A percentile compares a stretch with the other conserved stretches of the same genome.
Evolutionary conservation across 352 stramenopile species (phyloP).

Genomic region (Phytophthora pistaciae): DNA sequence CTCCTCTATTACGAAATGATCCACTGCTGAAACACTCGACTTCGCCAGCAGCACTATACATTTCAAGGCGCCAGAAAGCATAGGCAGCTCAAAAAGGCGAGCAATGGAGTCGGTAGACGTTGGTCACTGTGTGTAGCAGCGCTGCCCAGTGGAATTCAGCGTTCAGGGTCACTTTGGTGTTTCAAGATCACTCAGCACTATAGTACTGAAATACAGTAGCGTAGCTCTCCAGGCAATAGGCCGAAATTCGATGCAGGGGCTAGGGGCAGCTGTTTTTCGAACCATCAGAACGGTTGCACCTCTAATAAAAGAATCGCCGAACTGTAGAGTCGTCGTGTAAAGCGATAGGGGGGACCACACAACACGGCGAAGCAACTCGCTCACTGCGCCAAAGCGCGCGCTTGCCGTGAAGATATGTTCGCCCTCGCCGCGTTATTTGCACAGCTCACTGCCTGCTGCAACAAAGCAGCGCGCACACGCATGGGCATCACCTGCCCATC

Average conservation of each 20-base stretch:
- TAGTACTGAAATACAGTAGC: background rate
- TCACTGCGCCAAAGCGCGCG: too few species aligned
- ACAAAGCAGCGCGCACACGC: slow-evolving; percentile 14
- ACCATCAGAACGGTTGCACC: slow-evolving; percentile 23
- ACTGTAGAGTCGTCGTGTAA: slow-evolving; percentile 9
- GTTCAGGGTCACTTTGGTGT: background rate
- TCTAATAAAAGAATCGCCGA: slow-evolving; percentile 25
- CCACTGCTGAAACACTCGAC: too few species aligned
- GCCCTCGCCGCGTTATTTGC: background rate
- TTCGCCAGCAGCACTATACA: too few species aligned
- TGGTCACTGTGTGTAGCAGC: background rate
- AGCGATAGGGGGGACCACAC: slow-evolving; percentile 20
- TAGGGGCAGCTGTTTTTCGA: slow-evolving; percentile 33
- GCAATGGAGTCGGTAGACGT: background rate
- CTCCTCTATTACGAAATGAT: too few species aligned
- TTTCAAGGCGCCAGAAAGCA: too few species aligned
- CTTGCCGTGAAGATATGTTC: slow-evolving; percentile 8
- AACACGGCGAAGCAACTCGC: background rate
- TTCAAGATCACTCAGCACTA: background rate
- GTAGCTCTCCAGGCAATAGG: slow-evolving; percentile 10
- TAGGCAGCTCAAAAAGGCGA: background rate
- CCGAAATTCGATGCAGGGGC: slow-evolving; percentile 12
- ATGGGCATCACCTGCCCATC: background rate
- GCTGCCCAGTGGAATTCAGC: background rate
- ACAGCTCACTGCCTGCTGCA: background rate